phyloP scores from a whole-genome alignment of 2,329 filamentous ascomycete species.

The Alternaria alternata region DNA sequence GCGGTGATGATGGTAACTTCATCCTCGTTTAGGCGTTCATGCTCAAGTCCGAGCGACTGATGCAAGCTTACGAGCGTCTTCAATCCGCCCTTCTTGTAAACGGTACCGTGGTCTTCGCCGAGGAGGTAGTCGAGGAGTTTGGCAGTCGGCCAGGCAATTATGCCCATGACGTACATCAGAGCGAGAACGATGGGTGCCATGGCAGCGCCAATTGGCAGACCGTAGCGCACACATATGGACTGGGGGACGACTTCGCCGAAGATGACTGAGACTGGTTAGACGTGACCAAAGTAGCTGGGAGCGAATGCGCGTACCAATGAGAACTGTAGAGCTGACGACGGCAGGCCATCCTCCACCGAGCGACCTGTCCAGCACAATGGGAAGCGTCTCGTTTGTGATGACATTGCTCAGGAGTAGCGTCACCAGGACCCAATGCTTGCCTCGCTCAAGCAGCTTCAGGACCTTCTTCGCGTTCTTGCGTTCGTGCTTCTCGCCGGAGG shows the following conservation, averaged over 20 bases:
- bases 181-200: slow-evolving; percentile 86
- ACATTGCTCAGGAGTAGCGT: slow-evolving; percentile 94
- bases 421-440: slow-evolving; percentile 98
- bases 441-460: slow-evolving; percentile 78
- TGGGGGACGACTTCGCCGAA: slow-evolving; percentile 97
- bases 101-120: slow-evolving; percentile 92
- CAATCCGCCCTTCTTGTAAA: slow-evolving; percentile 97
- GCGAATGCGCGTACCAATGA: slow-evolving; percentile 75
- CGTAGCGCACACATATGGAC: slow-evolving; percentile 94
- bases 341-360: slow-evolving; percentile 94
- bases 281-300: neutral
- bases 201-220: slow-evolving; percentile 91
- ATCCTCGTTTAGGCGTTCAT: slow-evolving; percentile 91
- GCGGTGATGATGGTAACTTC: slow-evolving; percentile 99
- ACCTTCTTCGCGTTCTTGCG: slow-evolving; percentile 85
- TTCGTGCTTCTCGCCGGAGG: slow-evolving; percentile 84
- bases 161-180: slow-evolving; percentile 92
- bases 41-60: slow-evolving; percentile 83
- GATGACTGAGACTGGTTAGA: slow-evolving; percentile 71
- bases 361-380: slow-evolving; percentile 92
- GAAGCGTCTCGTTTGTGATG: slow-evolving; percentile 91
- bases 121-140: slow-evolving; percentile 94
- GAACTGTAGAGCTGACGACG: slow-evolving; percentile 87
- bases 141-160: slow-evolving; percentile 91
- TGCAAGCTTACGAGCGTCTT: slow-evolving; percentile 97